A percentile compares a stretch with the other conserved stretches of the same genome.
Conservation (phyloP, 306 rosid species). For the Casuarina equisetifolia region DNA sequence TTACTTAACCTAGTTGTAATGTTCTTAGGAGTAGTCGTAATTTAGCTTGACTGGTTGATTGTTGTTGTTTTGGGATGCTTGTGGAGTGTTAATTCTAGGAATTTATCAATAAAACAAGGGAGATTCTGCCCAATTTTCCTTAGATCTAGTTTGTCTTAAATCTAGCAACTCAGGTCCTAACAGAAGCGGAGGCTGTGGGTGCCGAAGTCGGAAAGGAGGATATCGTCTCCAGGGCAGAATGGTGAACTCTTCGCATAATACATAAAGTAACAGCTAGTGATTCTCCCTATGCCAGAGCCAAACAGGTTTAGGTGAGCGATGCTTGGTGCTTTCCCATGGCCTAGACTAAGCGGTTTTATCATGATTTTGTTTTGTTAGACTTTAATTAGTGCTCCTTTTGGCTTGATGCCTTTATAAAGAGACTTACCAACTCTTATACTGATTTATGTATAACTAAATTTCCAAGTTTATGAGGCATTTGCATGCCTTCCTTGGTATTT, state of each 20-base stretch:
- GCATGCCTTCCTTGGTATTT: background rate
- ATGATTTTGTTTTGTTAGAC: background rate
- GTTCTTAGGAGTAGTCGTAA: no score
- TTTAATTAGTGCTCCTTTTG: background rate
- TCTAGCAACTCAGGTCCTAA: no score
- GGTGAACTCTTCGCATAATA: conserved; percentile 61
- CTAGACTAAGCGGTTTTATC: no score
- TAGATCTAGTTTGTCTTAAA: no score
- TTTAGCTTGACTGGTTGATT: no score
- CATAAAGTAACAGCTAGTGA: conserved; percentile 91
- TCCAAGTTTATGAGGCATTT: background rate
- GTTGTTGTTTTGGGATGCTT: no score
- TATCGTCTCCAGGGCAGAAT: conserved; percentile 40
- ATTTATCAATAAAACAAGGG: no score
- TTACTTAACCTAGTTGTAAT: background rate
- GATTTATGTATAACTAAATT: background rate
- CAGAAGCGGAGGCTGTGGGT: conserved; percentile 26
- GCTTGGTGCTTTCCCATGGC: no score
- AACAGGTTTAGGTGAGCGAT: conserved; percentile 79
- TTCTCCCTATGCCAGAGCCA: conserved; percentile 91
- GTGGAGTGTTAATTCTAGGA: no score
- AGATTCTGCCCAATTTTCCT: no score
- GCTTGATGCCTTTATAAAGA: background rate
- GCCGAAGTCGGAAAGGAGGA: conserved; percentile 61
- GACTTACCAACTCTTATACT: background rate